Evolutionary conservation across 176 grass and related monocot genomes (phyloP), one percentile per base, ranked within the genome.

Genomic region (Miscanthus lutarioriparius): DNA sequence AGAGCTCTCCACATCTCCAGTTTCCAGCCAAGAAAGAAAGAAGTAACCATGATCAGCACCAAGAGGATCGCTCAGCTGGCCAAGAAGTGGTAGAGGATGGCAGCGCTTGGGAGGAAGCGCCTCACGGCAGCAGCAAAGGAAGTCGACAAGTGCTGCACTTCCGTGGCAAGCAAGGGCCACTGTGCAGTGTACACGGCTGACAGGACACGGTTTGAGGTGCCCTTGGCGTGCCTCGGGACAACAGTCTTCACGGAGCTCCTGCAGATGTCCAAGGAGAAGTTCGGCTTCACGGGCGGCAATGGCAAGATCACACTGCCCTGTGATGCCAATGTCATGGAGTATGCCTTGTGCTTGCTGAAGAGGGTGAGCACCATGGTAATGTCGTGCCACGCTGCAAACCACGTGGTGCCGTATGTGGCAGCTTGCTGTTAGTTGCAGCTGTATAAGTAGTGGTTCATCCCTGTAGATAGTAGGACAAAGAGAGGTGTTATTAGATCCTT

Each of bases 21-120:
- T 67, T 49, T 25, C 30, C 64, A n/a, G 25, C 7, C 20, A 35
- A 76, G 61, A 37, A 83, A 65, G 40, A 40, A 83, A 56, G 28
- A 61, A 73, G 10, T 47, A 80, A 90, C 30, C 70, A 91, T 94
- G 89, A 59, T 87, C 67, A 87, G 70, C 69, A 20, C 72, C 22
- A 94, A 92, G 80, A 91, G 79, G 74, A 78, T 91, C 49, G 43
- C 76, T 83, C 70, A 92, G 47, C 66, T 96, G 70, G 64, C 51
- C 64, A 91, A 84, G 80, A 91, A 94, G 83, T 94, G 92, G 87
- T 84, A 87, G 39, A 91, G 80, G 81, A 75, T 91, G 40, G 33
- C 59, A 19, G 25, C 27, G 16, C 51, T 84, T 3, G 70, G 70
- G 76, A 84, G 87, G 62, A 89, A 84, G 87, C 78, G 76, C 61